These are phyloP conservation scores for Chenopodium formosanum DNA, from an alignment of 148 eudicot genomes.

Conservation along the genomic window DNA sequence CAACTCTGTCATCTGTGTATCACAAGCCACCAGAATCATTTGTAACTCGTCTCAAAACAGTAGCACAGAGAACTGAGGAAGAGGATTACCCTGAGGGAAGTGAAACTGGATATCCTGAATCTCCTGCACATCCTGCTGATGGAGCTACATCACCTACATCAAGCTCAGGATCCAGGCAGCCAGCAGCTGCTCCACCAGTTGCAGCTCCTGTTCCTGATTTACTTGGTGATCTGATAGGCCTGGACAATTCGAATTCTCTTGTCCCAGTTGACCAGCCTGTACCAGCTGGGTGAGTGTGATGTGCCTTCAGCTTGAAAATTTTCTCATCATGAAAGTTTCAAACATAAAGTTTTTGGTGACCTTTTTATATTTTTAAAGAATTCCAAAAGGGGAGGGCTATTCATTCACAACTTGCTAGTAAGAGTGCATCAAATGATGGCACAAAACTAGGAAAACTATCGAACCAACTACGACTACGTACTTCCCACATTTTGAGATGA, in stretches of 20 bases:
- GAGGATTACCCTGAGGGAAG: conserved; percentile 83
- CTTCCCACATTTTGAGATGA: no score
- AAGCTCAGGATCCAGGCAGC: conserved; percentile 61
- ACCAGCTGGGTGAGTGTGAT: conserved; percentile 60
- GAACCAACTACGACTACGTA: no score
- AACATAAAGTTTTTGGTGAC: neutral
- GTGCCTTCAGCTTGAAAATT: neutral
- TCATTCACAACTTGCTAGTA: no score
- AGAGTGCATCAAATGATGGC: no score
- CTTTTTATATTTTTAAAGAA: neutral
- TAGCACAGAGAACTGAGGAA: conserved; percentile 71
- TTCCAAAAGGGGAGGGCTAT: no score
- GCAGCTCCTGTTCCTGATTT: conserved; percentile 87
- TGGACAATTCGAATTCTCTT: conserved; percentile 63
- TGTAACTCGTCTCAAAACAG: conserved; percentile 82
- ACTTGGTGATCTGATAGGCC: conserved; percentile 83
- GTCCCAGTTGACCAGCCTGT: conserved; percentile 74
- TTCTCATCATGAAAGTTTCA: neutral
- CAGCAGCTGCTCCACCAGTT: conserved; percentile 36
- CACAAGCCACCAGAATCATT: conserved; percentile 97
- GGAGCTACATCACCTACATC: conserved; percentile 64
- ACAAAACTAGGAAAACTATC: no score
- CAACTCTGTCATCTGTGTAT: conserved; percentile 91
- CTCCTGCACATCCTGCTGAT: conserved; percentile 56
- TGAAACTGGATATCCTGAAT: conserved; percentile 69